These are phyloP conservation scores for Penicillium palitans DNA, from an alignment of 2,329 filamentous ascomycete genomes.

Conservation along the genomic window DNA sequence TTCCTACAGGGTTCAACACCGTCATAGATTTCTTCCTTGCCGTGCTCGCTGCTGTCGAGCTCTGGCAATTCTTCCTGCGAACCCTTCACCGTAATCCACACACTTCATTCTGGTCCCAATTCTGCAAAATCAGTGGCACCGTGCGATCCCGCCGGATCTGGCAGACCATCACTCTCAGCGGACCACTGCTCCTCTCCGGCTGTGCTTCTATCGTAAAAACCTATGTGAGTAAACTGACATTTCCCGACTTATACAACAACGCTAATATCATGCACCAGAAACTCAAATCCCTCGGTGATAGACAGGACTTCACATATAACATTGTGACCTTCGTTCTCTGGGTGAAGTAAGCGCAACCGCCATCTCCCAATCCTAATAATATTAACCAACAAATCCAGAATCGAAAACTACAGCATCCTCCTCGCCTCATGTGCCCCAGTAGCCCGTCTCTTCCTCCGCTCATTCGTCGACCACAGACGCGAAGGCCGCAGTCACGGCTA, in stretches of 20 bases:
- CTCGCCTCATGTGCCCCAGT: slow-evolving; percentile 39
- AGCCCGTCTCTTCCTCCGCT: slow-evolving; percentile 35
- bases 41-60: slow-evolving; percentile 34
- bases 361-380: neutral
- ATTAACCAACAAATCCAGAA: slow-evolving; percentile 22
- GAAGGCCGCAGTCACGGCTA: slow-evolving; percentile 24
- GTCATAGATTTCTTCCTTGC: slow-evolving; percentile 37
- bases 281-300: slow-evolving; percentile 36
- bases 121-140: slow-evolving; percentile 32
- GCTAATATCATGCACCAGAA: slow-evolving; percentile 21
- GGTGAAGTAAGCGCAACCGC: slow-evolving; percentile 34
- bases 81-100: slow-evolving; percentile 27
- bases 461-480: slow-evolving; percentile 29
- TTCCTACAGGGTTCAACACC: slow-evolving; percentile 33
- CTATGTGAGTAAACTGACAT: slow-evolving; percentile 24
- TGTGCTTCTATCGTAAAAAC: slow-evolving; percentile 41
- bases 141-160: slow-evolving; percentile 37
- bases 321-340: slow-evolving; percentile 38
- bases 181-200: slow-evolving; percentile 37
- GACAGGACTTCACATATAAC: slow-evolving; percentile 40
- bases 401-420: slow-evolving; percentile 42
- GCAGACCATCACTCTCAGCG: slow-evolving; percentile 38
- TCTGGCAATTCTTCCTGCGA: slow-evolving; percentile 40
- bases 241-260: neutral
- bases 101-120: slow-evolving; percentile 30